Evolutionary conservation across 129 eudicot species (phyloP), one percentile per base, ranked within the genome.

Genomic region (Tagetes patula): DNA sequence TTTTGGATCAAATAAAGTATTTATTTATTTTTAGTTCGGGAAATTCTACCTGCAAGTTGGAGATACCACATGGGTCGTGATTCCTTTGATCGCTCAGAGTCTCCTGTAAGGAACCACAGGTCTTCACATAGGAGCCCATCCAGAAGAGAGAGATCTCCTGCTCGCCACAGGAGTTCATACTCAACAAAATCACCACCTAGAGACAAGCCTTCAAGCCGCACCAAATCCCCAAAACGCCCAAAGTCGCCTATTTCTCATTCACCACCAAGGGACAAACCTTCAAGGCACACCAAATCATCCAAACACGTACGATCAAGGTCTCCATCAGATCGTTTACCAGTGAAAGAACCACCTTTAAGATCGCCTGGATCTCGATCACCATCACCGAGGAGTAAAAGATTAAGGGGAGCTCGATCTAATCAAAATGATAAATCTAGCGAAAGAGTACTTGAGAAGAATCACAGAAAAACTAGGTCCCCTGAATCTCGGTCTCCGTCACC

Each of bases 121-220:
- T 85, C 98, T 70, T 80, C 88, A 72, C 89, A 75, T 73, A 83
- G 86, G 75, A 94, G 89, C 69, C 87, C 96, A 46, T 52, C 85
- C 4, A 69, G 86, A 39, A 83, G 96, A 80, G 98, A 87, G 12
- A 74, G 85, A 70, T 94, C 97, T 45, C 97, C 98, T 68, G 73
- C 82, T 65, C 87, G 81, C 4, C 85, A 71, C 73, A 83, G 81
- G 80, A 87, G 80, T 70, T 92, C 98, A 36, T 77, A 83, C 76
- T 74, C 66, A 5, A 66, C 79, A 63, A 87, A 77, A 36, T 77
- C 88, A 30, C 84, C 92, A 50, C 64, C 43, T 61, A 76, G 71
- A 71, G 91, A 88, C 37, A 86, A 76, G 60, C 77, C 67, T 67
- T 63, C 87, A 12, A 83, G 73, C 66, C 91, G 79, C 67, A 64